These are phyloP conservation scores for Guillardia theta DNA, from an alignment of 78 protist species.

Conservation along the genomic window DNA sequence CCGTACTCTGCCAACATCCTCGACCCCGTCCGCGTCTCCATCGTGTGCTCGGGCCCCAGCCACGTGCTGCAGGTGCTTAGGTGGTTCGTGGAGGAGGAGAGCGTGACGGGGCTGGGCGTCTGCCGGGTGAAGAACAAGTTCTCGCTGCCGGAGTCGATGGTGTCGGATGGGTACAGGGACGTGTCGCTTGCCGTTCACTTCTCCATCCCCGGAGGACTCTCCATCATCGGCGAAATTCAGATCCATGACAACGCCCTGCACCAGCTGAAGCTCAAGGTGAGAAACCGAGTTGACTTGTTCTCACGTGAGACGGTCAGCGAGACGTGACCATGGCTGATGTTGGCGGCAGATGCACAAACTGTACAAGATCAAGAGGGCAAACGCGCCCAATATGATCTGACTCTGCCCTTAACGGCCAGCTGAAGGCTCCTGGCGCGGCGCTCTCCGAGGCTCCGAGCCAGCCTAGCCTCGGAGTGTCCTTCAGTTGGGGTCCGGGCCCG, in stretches of 20 bases:
- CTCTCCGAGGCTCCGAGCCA: too few species aligned
- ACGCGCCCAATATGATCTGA: neutral
- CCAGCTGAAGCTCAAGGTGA: neutral
- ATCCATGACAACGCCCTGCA: neutral
- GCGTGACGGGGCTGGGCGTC: neutral
- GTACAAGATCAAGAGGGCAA: neutral
- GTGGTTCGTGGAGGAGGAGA: neutral
- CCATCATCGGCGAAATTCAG: neutral
- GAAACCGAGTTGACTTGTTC: neutral
- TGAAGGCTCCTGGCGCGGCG: too few species aligned
- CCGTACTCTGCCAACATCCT: neutral
- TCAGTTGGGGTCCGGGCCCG: too few species aligned
- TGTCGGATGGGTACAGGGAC: neutral
- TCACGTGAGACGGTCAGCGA: neutral
- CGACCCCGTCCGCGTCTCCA: neutral
- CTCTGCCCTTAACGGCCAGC: neutral
- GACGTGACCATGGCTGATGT: neutral
- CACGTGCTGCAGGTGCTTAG: neutral
- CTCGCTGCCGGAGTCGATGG: neutral
- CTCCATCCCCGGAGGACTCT: neutral
- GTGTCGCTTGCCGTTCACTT: neutral
- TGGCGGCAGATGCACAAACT: constrained; percentile 8
- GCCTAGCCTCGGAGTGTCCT: too few species aligned
- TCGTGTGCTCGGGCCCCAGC: neutral
- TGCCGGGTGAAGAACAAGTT: neutral